phyloP scores from a whole-genome alignment of 371 early-diverging fungal genomes.

The Syncephalastrum contaminatum region DNA sequence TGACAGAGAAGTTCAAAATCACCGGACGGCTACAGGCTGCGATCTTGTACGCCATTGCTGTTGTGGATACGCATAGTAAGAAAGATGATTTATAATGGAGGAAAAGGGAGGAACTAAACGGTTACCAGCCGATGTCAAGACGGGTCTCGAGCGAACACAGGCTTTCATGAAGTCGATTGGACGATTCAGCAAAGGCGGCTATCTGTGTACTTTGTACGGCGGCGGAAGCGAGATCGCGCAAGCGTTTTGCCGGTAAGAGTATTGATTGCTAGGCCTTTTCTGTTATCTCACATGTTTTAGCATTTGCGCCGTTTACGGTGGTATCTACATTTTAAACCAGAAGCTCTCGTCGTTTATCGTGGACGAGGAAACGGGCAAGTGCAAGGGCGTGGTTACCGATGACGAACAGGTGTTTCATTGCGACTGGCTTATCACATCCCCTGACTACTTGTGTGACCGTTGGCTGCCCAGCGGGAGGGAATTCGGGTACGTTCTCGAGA shows the following conservation, averaged over 20 bases:
- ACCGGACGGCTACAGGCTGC: slow-evolving; percentile 64
- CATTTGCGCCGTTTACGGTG: slow-evolving; percentile 87
- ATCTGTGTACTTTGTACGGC: slow-evolving; percentile 85
- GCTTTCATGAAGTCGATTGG: slow-evolving; percentile 83
- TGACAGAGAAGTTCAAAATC: slow-evolving; percentile 65
- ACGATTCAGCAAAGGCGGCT: slow-evolving; percentile 82
- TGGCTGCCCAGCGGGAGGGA: slow-evolving; percentile 33
- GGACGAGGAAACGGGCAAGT: slow-evolving; percentile 32
- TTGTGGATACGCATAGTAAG: slow-evolving; percentile 48
- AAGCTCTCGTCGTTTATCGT: slow-evolving; percentile 35
- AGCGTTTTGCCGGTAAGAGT: slow-evolving; percentile 80
- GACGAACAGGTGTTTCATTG: slow-evolving; percentile 48
- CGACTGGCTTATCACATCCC: slow-evolving; percentile 47
- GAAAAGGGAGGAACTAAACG: background rate
- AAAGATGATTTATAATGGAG: background rate
- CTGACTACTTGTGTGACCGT: slow-evolving; percentile 49
- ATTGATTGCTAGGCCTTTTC: background rate
- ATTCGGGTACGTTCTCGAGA: slow-evolving; percentile 15
- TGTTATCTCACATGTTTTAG: slow-evolving; percentile 25
- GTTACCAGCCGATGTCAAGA: slow-evolving; percentile 44
- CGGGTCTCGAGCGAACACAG: slow-evolving; percentile 67
- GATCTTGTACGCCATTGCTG: slow-evolving; percentile 72
- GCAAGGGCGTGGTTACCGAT: slow-evolving; percentile 43
- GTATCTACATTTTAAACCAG: slow-evolving; percentile 78
- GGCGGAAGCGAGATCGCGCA: slow-evolving; percentile 90